Evolutionary conservation across 306 rosid species (phyloP).

Genomic region (Rosa lucieae): DNA sequence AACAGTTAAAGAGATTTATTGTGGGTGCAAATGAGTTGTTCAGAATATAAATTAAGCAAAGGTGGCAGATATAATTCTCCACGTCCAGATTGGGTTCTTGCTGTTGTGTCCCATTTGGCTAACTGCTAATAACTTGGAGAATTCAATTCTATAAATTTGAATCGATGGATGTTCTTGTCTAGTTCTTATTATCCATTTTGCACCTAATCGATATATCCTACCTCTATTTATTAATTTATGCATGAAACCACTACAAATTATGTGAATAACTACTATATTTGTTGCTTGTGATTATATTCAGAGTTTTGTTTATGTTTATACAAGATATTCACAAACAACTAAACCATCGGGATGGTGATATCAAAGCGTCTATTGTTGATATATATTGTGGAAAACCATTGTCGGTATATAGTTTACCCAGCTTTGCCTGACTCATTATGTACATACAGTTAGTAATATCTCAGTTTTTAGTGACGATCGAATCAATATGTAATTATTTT

Average conservation of each 20-base stretch:
- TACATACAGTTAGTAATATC: too few species aligned
- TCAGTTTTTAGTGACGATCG: too few species aligned
- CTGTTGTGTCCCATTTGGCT: neutral
- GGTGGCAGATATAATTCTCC: neutral
- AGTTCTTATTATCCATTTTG: neutral
- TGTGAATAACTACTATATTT: too few species aligned
- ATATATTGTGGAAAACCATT: too few species aligned
- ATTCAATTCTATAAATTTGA: neutral
- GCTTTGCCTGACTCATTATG: too few species aligned
- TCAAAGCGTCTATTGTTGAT: too few species aligned
- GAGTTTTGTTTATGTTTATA: too few species aligned
- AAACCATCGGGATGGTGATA: too few species aligned
- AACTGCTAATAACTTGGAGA: neutral
- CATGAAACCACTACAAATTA: neutral
- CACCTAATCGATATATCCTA: neutral
- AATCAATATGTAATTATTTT: too few species aligned
- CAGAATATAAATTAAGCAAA: neutral
- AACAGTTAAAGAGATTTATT: neutral
- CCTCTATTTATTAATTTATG: neutral
- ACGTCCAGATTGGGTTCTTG: neutral
- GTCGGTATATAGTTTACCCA: too few species aligned
- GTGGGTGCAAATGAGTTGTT: neutral
- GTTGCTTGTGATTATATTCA: too few species aligned
- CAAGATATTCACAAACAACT: too few species aligned
- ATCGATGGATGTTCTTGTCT: neutral